Base-by-base conservation (phyloP, 2,329 filamentous ascomycete species). In the Pseudogymnoascus verrucosus region DNA sequence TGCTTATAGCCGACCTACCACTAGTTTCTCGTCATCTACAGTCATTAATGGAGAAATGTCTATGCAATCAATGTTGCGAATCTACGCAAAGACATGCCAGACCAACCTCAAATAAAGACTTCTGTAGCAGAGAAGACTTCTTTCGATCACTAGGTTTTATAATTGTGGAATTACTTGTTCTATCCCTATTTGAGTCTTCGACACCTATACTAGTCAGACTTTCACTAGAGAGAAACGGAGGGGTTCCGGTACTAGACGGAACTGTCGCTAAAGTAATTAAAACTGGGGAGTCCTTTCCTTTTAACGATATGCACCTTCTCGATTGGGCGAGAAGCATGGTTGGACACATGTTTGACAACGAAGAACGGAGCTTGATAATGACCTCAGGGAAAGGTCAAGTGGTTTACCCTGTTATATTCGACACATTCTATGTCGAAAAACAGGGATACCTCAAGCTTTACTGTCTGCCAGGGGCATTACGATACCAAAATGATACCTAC, bases 101-200 rank as follows among this genome's bases (percentile, higher is more conserved):
- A 36, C 34, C 11, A 36, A 36, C 34, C 34, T 36, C 36, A 62
- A 47, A 51, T 19, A 44, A 26, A 19, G 37, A 42, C 19, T 21
- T 10, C 19, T 64, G 63, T 37, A 21, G 47, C 14, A 31, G 37
- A 26, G 28, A 44, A 61, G 23, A 5, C 7, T 61, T 61, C 28
- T 51, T 51, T 19, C 57, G 37, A 16, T 16, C 23, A 14, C 28
- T 64, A 19, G 34, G 21, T 34, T 47, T 62, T 37, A 23, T 64
- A 7, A 26, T 62, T 37, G 19, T 42, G 31, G 42, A 61, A 44
- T 40, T 64, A n/a, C 34, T 64, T 28, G 57, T 28, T 42, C 37
- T 64, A 14, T 64, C 63, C n/a, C 42, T 64, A 12, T 64, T 64
- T 31, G 59, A 62, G 21, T 36, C 19, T 42, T 39, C 62, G 28